Conservation (phyloP, 202 grass and related monocot genomes). For the Setaria italica region DNA sequence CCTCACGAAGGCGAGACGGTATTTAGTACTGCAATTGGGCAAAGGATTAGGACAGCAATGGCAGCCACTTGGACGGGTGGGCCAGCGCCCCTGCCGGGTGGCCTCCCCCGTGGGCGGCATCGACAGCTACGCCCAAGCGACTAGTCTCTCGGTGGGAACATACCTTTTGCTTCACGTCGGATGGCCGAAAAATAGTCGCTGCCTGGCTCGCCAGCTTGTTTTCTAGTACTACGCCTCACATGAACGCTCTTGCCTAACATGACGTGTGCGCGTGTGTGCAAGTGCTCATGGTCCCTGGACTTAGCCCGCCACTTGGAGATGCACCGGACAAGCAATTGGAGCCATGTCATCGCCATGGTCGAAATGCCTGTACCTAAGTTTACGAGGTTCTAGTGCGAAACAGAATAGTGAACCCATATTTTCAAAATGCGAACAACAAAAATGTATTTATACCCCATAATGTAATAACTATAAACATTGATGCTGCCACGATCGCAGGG, state of each 20-base stretch:
- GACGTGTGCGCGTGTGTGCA: not conserved
- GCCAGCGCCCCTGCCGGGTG: conserved; percentile 54
- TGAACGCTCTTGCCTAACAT: not conserved
- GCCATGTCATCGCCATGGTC: too few species aligned
- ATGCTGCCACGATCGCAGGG: too few species aligned
- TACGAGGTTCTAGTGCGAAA: too few species aligned
- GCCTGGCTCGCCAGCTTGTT: not conserved
- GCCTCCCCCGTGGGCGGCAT: conserved; percentile 66
- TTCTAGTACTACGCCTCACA: too few species aligned
- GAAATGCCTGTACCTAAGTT: too few species aligned
- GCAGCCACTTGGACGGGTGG: conserved; percentile 46
- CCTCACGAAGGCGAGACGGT: not conserved
- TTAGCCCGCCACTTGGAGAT: not conserved
- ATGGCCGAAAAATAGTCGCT: conserved; percentile 19
- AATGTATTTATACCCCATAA: too few species aligned
- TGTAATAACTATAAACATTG: too few species aligned
- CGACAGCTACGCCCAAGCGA: conserved; percentile 57
- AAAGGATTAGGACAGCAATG: conserved; percentile 10
- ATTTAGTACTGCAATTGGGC: conserved; percentile 20
- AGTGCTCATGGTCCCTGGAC: not conserved
- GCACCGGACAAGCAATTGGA: too few species aligned
- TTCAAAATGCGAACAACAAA: too few species aligned
- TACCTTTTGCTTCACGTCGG: conserved; percentile 43
- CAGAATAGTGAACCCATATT: too few species aligned
- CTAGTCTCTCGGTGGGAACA: conserved; percentile 45